These are phyloP conservation scores for Helicostylum pulchrum DNA, from an alignment of 192 early-diverging fungal species.

Conservation along the genomic window DNA sequence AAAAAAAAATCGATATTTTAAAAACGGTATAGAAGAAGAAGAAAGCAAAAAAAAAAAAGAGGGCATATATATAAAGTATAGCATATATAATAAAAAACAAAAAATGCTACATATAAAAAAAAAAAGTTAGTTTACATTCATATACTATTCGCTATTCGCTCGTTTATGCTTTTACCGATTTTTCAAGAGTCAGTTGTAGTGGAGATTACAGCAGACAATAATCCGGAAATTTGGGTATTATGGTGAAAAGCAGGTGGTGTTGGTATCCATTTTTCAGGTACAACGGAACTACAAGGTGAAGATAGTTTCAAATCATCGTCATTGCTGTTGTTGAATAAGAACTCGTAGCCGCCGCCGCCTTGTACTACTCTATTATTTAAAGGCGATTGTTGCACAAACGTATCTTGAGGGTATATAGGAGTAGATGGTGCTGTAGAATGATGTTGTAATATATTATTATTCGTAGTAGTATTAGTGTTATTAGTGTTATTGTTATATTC, in stretches of 20 bases:
- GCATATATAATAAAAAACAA: neutral
- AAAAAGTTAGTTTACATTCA: constrained; percentile 5
- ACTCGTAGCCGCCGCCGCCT: too few species aligned
- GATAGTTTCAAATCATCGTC: neutral
- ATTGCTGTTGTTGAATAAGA: too few species aligned
- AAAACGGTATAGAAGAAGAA: neutral
- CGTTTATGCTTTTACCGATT: constrained; percentile 2
- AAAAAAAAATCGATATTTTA: neutral
- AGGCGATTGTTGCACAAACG: too few species aligned
- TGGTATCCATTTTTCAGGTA: neutral
- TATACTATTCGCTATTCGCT: neutral
- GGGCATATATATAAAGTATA: neutral
- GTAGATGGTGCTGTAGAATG: constrained; percentile 6
- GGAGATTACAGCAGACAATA: neutral
- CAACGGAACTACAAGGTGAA: constrained; percentile 3
- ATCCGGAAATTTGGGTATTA: neutral
- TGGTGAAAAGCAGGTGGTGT: neutral
- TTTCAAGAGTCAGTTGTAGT: neutral
- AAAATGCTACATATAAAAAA: neutral
- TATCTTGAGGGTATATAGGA: constrained; percentile 6
- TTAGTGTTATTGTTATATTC: too few species aligned
- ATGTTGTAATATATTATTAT: neutral
- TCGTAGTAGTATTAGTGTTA: neutral
- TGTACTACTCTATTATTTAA: too few species aligned
- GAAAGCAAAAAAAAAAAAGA: neutral